phyloP scores from a whole-genome alignment of 768 basidiomycete species.

The Trametes punicea region DNA sequence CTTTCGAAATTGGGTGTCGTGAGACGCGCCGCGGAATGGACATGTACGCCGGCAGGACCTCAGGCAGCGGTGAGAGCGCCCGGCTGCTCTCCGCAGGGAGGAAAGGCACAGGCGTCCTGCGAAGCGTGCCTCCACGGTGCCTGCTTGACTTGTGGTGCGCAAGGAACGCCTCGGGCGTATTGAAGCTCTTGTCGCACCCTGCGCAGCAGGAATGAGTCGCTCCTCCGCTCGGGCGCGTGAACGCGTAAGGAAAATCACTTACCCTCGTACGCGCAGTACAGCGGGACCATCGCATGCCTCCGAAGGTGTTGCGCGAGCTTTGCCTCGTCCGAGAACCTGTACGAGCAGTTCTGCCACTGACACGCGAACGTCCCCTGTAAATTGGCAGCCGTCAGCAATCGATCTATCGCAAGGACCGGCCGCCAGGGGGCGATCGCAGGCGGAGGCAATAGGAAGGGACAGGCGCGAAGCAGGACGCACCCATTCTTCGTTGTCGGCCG shows the following conservation, averaged over 20 bases:
- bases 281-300: slow-evolving; percentile 44
- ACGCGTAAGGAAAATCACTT: not conserved
- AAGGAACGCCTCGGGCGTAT: slow-evolving; percentile 43
- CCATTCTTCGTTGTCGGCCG: slow-evolving; percentile 27
- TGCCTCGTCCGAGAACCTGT: slow-evolving; percentile 35
- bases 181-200: slow-evolving; percentile 56
- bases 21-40: slow-evolving; percentile 42
- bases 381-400: not conserved
- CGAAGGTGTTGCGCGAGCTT: slow-evolving; percentile 48
- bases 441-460: not conserved
- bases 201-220: not conserved
- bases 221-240: not conserved
- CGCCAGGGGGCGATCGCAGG: not conserved
- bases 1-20: slow-evolving; percentile 45
- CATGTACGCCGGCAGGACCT: slow-evolving; percentile 48
- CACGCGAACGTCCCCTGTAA: slow-evolving; percentile 42
- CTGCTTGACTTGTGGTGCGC: slow-evolving; percentile 46
- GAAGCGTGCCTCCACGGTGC: slow-evolving; percentile 34
- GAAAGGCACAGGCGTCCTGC: slow-evolving; percentile 35
- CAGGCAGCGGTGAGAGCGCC: slow-evolving; percentile 39
- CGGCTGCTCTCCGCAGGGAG: slow-evolving; percentile 29
- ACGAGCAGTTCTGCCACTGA: slow-evolving; percentile 56
- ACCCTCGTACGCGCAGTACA: slow-evolving; percentile 56
- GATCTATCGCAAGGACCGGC: slow-evolving; percentile 3
- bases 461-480: slow-evolving; percentile 23